phyloP scores from a whole-genome alignment of 345 rosid species.

The Eucalyptus leucophloia region DNA sequence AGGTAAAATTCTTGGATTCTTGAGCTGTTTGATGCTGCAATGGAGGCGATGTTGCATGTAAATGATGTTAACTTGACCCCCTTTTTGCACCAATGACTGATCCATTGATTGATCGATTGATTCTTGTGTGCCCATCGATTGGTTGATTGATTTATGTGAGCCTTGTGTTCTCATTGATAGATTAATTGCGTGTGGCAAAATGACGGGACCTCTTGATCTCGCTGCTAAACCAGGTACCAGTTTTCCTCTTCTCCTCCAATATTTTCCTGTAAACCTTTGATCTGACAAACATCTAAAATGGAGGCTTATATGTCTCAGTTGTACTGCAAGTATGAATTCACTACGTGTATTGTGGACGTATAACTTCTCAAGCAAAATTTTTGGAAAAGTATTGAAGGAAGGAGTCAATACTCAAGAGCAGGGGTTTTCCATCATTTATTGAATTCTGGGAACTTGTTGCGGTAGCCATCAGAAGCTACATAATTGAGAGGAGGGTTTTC shows the following conservation, averaged over 20 bases:
- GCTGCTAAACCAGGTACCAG: background rate
- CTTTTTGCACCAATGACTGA: background rate
- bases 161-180: background rate
- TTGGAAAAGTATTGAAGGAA: background rate
- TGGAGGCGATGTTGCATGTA: background rate
- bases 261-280: background rate
- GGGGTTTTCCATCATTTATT: background rate
- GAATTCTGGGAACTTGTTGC: background rate
- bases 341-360: background rate
- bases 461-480: background rate
- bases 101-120: background rate
- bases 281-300: background rate
- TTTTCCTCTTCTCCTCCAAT: background rate
- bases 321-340: background rate
- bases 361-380: background rate
- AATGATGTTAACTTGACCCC: background rate
- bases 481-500: background rate
- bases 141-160: background rate
- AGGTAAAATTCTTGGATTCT: background rate
- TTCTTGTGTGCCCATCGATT: background rate
- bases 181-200: background rate
- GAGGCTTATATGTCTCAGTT: background rate
- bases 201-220: background rate
- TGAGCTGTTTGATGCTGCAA: background rate
- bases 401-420: background rate